Evolutionary conservation across 352 stramenopile species (phyloP), one percentile per base, ranked within the genome.

Genomic region (Pythium insidiosum): DNA sequence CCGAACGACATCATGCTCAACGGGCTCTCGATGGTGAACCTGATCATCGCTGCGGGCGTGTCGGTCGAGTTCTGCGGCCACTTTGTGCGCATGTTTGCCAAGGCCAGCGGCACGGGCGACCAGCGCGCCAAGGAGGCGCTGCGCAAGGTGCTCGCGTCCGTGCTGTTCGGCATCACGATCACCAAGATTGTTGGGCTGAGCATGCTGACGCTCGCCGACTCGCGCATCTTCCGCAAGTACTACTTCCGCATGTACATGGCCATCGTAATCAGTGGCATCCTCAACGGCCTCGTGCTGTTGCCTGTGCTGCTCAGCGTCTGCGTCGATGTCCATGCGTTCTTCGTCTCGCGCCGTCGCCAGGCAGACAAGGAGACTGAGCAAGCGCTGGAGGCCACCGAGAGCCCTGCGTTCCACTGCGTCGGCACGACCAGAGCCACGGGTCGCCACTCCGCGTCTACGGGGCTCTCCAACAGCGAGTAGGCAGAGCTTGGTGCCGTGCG

Each of bases 211-310:
- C 69, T 94, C 22, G 83, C 85, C 15, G 60, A 83, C 36, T 88
- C 68, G 53, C 74, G 79, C 20, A 65, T 95, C 42, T 94, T 95
- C 54, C 79, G 84, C 47, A 81, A 94, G 50, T 95, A 95, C 58
- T 95, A 91, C 61, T 94, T 94, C 59, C 73, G 83, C 43, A 94
- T 95, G 83, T 95, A 94, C 64, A 83, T 90, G 64, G 55, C 54
- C n/a, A 69, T 86, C n/a, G 70, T 95, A 28, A 46, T 86, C 20
- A 82, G 80, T 37, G 84, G 83, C 22, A 75, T 85, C n/a, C 72
- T 95, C 30, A 88, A 87, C 44, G 76, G 74, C 18, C 70, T 87
- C 56, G 31, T 83, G 30, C 36, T 91, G 38, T 45, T 91, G 18
- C 78, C 59, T 1, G 64, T 83, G 31, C 21, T 85, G 45, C 45